A percentile compares a stretch with the other conserved stretches of the same genome.
Evolutionary conservation across 257 asterid genomes (phyloP).

Genomic region (Solanum paucissectum): DNA sequence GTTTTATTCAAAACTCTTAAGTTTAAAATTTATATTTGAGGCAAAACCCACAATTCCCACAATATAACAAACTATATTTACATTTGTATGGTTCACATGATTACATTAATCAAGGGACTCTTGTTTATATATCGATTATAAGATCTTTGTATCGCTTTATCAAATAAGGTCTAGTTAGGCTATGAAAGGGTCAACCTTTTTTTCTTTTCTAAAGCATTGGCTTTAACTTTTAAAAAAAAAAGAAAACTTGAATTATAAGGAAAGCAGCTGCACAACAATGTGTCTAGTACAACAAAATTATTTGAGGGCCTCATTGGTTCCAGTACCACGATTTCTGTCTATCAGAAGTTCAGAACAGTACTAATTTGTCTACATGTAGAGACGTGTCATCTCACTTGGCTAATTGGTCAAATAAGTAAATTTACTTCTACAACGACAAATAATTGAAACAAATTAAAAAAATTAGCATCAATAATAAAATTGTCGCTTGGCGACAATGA

Average conservation of each 20-base stretch:
- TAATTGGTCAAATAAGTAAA: neutral
- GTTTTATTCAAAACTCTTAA: neutral
- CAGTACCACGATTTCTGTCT: neutral
- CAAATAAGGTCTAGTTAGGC: neutral
- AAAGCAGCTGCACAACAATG: neutral
- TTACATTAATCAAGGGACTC: neutral
- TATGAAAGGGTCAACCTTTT: neutral
- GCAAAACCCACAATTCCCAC: neutral
- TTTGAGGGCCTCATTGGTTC: neutral
- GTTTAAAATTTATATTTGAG: neutral
- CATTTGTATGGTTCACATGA: neutral
- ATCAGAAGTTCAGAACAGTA: neutral
- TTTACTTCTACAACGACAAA: neutral
- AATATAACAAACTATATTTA: neutral
- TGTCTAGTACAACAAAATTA: neutral
- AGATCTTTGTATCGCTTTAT: neutral
- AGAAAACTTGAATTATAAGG: neutral
- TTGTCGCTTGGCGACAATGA: too few species aligned
- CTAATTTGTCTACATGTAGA: neutral
- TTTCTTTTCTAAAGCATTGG: neutral
- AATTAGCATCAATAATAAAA: too few species aligned
- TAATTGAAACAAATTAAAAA: neutral
- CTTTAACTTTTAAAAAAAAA: neutral
- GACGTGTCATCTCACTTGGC: neutral
- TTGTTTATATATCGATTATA: neutral